Conservation (phyloP, 1,139 yeast genomes). For the Geotrichum restrictum region DNA sequence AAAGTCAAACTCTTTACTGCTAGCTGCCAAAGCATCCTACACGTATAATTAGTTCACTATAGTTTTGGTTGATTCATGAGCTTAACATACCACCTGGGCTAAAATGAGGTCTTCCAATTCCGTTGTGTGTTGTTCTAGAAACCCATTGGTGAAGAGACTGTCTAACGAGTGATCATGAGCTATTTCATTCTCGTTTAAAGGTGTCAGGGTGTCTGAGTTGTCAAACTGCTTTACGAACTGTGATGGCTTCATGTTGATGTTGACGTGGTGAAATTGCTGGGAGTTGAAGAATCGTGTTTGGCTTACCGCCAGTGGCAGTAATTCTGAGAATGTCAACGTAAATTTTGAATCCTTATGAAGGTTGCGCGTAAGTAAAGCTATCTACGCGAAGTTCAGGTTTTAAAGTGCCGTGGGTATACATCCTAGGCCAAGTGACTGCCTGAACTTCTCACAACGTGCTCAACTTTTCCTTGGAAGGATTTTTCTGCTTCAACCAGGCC, state of each 20-base stretch:
- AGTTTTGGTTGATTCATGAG: not conserved
- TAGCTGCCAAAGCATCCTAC: slow-evolving; percentile 9
- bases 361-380: too few species aligned
- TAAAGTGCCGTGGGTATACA: too few species aligned
- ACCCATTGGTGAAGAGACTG: slow-evolving; percentile 11
- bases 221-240: slow-evolving; percentile 5
- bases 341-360: too few species aligned
- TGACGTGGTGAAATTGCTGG: not conserved
- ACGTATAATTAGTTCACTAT: not conserved
- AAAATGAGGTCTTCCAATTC: slow-evolving; percentile 14
- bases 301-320: too few species aligned
- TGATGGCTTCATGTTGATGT: slow-evolving; percentile 3
- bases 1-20: slow-evolving; percentile 10
- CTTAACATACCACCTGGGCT: slow-evolving; percentile 9
- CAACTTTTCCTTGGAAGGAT: too few species aligned
- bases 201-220: not conserved
- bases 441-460: too few species aligned
- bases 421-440: too few species aligned
- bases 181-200: not conserved
- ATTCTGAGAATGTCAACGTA: too few species aligned
- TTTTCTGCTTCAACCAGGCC: too few species aligned
- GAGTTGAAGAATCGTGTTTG: too few species aligned
- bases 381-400: too few species aligned
- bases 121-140: slow-evolving; percentile 11
- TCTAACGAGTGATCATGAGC: slow-evolving; percentile 7